Base-by-base conservation (phyloP, 805 yeast species). In the Pichia heedii region DNA sequence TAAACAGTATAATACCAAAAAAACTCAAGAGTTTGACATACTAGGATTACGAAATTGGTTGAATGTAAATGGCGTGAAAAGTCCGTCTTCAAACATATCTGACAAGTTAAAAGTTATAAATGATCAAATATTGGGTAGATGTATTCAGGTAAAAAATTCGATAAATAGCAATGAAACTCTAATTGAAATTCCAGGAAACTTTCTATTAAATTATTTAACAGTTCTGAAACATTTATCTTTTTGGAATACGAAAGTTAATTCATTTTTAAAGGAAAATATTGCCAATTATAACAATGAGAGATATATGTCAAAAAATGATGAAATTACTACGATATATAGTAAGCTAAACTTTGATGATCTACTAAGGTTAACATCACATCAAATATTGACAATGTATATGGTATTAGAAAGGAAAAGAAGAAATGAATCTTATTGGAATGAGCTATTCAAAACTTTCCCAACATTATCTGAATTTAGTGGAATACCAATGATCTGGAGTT, bases 381-480 rank as follows among this genome's bases (percentile, higher is more conserved):
- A 82, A 58, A 54, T 82, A 33, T 51, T 81, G 7, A 53, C 76
- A 0, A 52, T 81, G 43, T 83, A 67, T 51, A 42, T 79, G 3
- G 58, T 66, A 5, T 53, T 74, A 15, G 84, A 79, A 50, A 50
- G 43, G 2, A 54, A 53, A 32, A 57, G 81, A 39, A 60, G 55
- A 1, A 36, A 44, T 0, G 48, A 48, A 3, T 76, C 83, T 1
- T 78, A 69, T 54, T 86, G 94, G 94, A 55, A 58, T 35, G 85
- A 86, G 0, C 85, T 85, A 56, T 58, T 85, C 11, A 69, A 71
- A 29, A 72, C 77, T 50, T 68, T 86, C 45, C 96, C 96, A 0
- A 55, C 65, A 0, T 46, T 66, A 13, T 55, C 62, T 0, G 88
- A 81, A 35, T 73, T 86, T 43, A 50, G 52, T 0, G 49, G 68